phyloP scores from a whole-genome alignment of 176 grass and related monocot species.

The Triticum monococcum region DNA sequence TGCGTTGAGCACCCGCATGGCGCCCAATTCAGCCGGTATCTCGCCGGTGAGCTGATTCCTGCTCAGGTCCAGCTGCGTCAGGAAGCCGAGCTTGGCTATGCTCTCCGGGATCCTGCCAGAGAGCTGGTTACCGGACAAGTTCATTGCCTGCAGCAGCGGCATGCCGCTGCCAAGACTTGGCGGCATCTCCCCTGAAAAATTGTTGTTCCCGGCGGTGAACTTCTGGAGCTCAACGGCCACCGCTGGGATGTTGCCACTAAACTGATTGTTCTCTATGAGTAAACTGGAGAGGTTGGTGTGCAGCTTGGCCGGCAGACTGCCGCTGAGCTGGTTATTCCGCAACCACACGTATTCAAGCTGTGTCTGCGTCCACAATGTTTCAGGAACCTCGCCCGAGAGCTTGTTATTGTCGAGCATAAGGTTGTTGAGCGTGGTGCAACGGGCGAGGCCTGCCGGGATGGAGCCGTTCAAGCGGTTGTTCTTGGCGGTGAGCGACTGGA shows the following conservation, averaged over 20 bases:
- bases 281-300: conserved; percentile 24
- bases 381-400: conserved; percentile 65
- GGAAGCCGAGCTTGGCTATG: conserved; percentile 3
- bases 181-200: conserved; percentile 55
- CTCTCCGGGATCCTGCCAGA: conserved; percentile 50
- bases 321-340: conserved; percentile 48
- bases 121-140: conserved; percentile 54
- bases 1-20: conserved; percentile 34
- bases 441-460: conserved; percentile 57
- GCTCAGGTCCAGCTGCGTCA: conserved; percentile 53
- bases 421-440: conserved; percentile 31
- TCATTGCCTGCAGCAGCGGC: conserved; percentile 29
- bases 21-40: conserved; percentile 58
- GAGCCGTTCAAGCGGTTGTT: conserved; percentile 56
- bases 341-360: conserved; percentile 17
- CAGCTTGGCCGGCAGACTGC: conserved; percentile 44
- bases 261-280: conserved; percentile 46
- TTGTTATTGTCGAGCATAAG: conserved; percentile 37
- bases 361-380: conserved; percentile 36
- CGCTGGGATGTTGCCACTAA: conserved; percentile 47
- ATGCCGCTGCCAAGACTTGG: conserved; percentile 33
- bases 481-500: background rate
- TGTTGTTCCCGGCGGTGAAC: conserved; percentile 53
- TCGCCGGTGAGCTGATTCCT: conserved; percentile 49
- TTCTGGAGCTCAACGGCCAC: background rate